Evolutionary conservation across 2,329 filamentous ascomycete genomes (phyloP), one percentile per base, ranked within the genome.

Genomic region (Aspergillus sp.): DNA sequence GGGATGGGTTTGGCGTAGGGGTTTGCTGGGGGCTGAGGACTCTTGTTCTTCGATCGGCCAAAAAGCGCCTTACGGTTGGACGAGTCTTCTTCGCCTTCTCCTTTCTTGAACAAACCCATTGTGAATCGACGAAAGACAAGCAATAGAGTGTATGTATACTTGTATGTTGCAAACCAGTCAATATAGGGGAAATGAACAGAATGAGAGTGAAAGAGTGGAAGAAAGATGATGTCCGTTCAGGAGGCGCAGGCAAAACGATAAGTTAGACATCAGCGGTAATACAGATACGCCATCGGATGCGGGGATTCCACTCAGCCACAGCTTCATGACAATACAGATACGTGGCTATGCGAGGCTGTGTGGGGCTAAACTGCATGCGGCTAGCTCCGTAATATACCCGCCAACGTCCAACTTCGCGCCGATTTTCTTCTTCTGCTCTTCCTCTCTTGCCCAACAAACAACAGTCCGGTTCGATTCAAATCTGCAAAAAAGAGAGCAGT

Each of bases 61-160:
- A 83, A 82, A 30, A 83, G 75, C n/a, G 78, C 76, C 47, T 68
- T 70, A 62, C 78, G 76, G 62, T 71, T 73, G 35, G 66, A 19
- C 19, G 19, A 66, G 42, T 76, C 74, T 52, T 77, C 77, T 57
- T 68, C 74, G 50, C 71, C 70, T 53, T 72, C 71, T 51, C 70
- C 73, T 61, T 81, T 81, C 61, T 77, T 79, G 55, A 79, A 71
- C 35, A 64, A 58, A 46, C 61, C 62, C 62, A 64, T 65, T 44
- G 45, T 57, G 53, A 38, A 27, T 33, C 27, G 29, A 28, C 29
- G 10, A 42, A 45, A 19, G 19, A 19, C 19, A 19, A 19, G 19
- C 19, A 2, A 19, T 19, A 19, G 19, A 19, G 19, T 19, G 19
- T 19, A 19, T 36, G 30, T 26, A 41, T 19, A 10, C 42, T 38